Evolutionary conservation across 495 filamentous ascomycete genomes (phyloP).

Genomic region (Penicillium manginii): DNA sequence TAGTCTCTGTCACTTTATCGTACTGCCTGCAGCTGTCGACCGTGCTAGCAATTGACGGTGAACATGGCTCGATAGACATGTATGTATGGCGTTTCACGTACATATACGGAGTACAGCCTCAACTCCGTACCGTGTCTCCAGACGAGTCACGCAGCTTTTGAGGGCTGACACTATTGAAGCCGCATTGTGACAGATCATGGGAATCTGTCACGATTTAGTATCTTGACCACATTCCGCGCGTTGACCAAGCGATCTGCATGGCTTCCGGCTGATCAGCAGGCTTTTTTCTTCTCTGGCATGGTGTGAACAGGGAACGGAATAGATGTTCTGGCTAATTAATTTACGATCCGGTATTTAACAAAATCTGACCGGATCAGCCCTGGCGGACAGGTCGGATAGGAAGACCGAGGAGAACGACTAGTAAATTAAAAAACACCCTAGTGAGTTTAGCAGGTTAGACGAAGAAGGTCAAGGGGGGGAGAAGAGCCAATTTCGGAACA

Average conservation of each 20-base stretch:
- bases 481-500: slow-evolving; percentile 9
- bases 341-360: slow-evolving; percentile 1
- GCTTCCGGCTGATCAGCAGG: slow-evolving; percentile 11
- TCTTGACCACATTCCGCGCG: slow-evolving; percentile 18
- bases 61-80: not conserved
- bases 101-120: not conserved
- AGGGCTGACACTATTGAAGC: slow-evolving; percentile 4
- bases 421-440: slow-evolving; percentile 6
- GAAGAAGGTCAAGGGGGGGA: not conserved
- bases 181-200: slow-evolving; percentile 24
- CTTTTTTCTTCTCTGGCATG: slow-evolving; percentile 10
- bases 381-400: slow-evolving; percentile 8
- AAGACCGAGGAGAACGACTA: slow-evolving; percentile 8
- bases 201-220: not conserved
- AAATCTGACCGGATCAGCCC: not conserved
- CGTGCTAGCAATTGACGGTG: slow-evolving; percentile 1
- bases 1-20: not conserved
- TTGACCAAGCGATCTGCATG: slow-evolving; percentile 8
- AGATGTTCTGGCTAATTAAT: not conserved
- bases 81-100: not conserved
- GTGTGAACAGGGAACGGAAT: not conserved
- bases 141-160: not conserved
- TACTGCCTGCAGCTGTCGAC: slow-evolving; percentile 3
- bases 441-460: not conserved
- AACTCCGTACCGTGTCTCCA: not conserved